Percentiles rank a stretch among this genome's conserved stretches.
Evolutionary conservation across 2,329 filamentous ascomycete species (phyloP).

Genomic region (Diplodia scrobiculata): DNA sequence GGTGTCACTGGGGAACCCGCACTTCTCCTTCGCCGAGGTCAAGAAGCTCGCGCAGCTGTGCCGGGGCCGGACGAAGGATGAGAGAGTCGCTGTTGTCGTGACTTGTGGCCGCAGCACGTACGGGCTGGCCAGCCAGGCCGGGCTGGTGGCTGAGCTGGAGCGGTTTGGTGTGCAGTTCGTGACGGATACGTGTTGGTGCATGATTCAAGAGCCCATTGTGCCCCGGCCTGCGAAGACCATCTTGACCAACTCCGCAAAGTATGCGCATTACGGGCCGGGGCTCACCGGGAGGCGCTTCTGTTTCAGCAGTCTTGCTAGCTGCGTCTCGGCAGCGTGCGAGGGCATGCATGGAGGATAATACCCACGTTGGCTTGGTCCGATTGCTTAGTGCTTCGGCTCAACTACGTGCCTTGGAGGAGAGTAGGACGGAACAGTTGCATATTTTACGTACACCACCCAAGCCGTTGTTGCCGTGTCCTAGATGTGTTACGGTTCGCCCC

Average conservation of each 20-base stretch:
- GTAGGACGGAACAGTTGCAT: too few relatives aligned
- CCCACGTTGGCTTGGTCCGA: background rate
- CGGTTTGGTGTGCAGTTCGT: slow-evolving; percentile 47
- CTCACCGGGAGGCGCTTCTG: slow-evolving; percentile 34
- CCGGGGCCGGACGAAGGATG: slow-evolving; percentile 32
- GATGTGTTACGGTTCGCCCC: too few relatives aligned
- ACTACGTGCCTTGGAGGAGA: too few relatives aligned
- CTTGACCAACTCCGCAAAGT: slow-evolving; percentile 53
- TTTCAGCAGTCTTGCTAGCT: slow-evolving; percentile 35
- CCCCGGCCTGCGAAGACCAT: slow-evolving; percentile 37
- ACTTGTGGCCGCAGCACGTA: slow-evolving; percentile 33
- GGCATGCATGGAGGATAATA: background rate
- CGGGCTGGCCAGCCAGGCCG: slow-evolving; percentile 33
- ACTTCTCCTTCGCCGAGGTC: slow-evolving; percentile 48
- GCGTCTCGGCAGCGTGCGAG: slow-evolving; percentile 34
- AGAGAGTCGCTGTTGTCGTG: background rate
- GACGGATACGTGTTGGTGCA: slow-evolving; percentile 55
- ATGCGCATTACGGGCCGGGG: slow-evolving; percentile 49
- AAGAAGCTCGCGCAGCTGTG: slow-evolving; percentile 39
- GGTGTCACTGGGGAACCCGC: slow-evolving; percentile 52
- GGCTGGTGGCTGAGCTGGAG: slow-evolving; percentile 39
- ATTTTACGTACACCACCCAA: too few relatives aligned
- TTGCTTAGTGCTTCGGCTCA: background rate
- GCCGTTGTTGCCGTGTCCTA: too few relatives aligned
- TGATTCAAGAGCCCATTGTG: slow-evolving; percentile 49